Evolutionary conservation across 2,329 filamentous ascomycete genomes (phyloP), one percentile per base, ranked within the genome.

Genomic region (Fusarium xyrophilum): DNA sequence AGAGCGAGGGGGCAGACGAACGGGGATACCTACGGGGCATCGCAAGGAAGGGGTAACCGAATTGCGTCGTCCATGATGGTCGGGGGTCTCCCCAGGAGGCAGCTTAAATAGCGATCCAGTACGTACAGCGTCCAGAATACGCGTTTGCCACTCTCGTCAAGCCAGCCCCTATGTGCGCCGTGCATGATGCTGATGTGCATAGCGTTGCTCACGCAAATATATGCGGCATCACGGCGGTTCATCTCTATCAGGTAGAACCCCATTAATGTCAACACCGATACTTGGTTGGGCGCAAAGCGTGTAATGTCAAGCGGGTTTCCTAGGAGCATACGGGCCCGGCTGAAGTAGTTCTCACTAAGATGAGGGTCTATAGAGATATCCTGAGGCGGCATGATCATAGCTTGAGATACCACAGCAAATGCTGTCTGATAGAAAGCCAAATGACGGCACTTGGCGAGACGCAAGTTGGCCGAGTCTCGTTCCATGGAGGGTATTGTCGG

Each of bases 111-210:
- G 46, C 83, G 78, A 65, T 85, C 83, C 17, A 86, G 72, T n/a
- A 83, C 78, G 58, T 84, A 85, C 4, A 85, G 76, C 0, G 83
- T 85, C 84, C 84, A 86, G 56, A 86, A 85, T 9, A 82, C 76
- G 36, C 84, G 76, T 66, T 82, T 84, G 3, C 79, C 79, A 25
- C 73, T 72, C 68, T 85, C 83, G 42, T 83, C 78, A 6, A 78
- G 74, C 67, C 77, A 79, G 6, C 81, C 82, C 17, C 79, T 75
- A 64, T 85, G 81, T 2, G 82, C 77, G n/a, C 84, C 84, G 35
- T 82, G 80, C 76, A 82, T 81, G 47, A 84, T 79, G 46, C 81
- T 80, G 33, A 84, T 79, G 42, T 82, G 80, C 76, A 84, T 83
- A 30, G 83, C 83, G 17, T 80, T 78, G 42, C 80, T 79, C 30